Base-by-base conservation (phyloP, 768 basidiomycete species). In the Tricholoma bakamatsutake region DNA sequence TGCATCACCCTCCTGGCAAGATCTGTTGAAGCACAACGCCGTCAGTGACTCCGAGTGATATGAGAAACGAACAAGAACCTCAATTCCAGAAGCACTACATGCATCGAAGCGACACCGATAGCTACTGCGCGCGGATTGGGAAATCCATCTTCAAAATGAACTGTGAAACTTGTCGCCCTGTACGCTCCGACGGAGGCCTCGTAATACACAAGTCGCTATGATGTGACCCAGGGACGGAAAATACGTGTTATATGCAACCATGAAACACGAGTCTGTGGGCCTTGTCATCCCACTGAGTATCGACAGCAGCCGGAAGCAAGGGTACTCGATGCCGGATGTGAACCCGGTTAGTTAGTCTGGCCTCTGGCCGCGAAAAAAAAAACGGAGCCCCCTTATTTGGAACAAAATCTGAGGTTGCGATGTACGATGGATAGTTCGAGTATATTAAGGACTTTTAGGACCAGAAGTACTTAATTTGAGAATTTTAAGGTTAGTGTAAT, bases 201-300 rank as follows among this genome's bases (percentile, higher is more conserved):
- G 21, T 1, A 30, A 51, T 28, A 24, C 9, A 15, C 18, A 51
- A 24, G 31, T 53, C 18, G 51, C 52, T 47, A 28, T 28, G 34
- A 15, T 10, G 4, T 18, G 18, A 28, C 18, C 27, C 33, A 7
- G 18, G 33, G 34, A 24, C 3, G 33, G 33, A 51, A 51, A 7
- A 48, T 35, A 57, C 52, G 35, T 21, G 24, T 48, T 57, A 57
- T 21, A 57, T 27, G 11, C 56, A 57, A 39, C 56, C 52, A 47
- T 35, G 35, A 53, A 57, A 18, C 33, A 28, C 4, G 10, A 4
- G 8, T 35, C 18, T 42, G 27, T 42, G n/a, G 56, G 56, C 34
- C 1, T 27, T 15, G 40, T 53, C 56, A 18, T 37, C 17, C 56
- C 56, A 57, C 35, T 46, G 30, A 13, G n/a, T 27, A n/a, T 27